These are phyloP conservation scores for Margaritispora aquatica DNA, from an alignment of 495 filamentous ascomycete genomes.

Conservation along the genomic window DNA sequence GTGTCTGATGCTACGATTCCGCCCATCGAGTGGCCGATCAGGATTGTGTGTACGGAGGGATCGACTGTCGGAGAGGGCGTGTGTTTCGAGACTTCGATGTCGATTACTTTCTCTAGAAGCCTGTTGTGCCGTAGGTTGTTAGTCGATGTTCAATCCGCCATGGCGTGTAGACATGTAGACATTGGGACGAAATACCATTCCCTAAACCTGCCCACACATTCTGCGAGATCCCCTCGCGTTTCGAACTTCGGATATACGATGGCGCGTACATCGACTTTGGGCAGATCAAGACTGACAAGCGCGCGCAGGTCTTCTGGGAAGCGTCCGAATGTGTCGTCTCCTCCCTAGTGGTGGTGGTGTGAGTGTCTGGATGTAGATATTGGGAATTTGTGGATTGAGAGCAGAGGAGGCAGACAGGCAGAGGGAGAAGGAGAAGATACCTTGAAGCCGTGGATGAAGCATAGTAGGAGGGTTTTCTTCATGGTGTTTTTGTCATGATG, in stretches of 20 bases:
- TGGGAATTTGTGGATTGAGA: no score
- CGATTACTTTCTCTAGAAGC: slow-evolving; percentile 81
- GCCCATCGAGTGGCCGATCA: slow-evolving; percentile 94
- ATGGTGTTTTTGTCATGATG: slow-evolving; percentile 33
- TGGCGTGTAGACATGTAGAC: background rate
- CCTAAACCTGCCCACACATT: slow-evolving; percentile 73
- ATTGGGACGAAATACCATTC: slow-evolving; percentile 58
- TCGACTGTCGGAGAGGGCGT: slow-evolving; percentile 85
- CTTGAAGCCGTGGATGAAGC: slow-evolving; percentile 98
- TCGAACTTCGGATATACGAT: slow-evolving; percentile 87
- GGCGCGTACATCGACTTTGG: slow-evolving; percentile 62
- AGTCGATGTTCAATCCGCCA: slow-evolving; percentile 16
- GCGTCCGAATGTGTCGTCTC: slow-evolving; percentile 76
- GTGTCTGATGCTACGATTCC: slow-evolving; percentile 93
- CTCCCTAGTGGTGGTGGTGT: slow-evolving; percentile 58
- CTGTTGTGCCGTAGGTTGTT: no score
- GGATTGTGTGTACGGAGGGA: slow-evolving; percentile 75
- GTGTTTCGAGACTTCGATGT: slow-evolving; percentile 79
- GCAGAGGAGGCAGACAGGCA: no score
- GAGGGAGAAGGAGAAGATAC: background rate
- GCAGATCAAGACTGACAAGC: slow-evolving; percentile 63
- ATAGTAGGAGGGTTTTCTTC: slow-evolving; percentile 85
- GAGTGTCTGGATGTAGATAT: slow-evolving; percentile 5
- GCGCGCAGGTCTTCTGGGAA: slow-evolving; percentile 71
- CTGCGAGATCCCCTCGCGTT: slow-evolving; percentile 78